These are phyloP conservation scores for Leccinum subgranulosum DNA, from an alignment of 768 basidiomycete species.

Conservation along the genomic window DNA sequence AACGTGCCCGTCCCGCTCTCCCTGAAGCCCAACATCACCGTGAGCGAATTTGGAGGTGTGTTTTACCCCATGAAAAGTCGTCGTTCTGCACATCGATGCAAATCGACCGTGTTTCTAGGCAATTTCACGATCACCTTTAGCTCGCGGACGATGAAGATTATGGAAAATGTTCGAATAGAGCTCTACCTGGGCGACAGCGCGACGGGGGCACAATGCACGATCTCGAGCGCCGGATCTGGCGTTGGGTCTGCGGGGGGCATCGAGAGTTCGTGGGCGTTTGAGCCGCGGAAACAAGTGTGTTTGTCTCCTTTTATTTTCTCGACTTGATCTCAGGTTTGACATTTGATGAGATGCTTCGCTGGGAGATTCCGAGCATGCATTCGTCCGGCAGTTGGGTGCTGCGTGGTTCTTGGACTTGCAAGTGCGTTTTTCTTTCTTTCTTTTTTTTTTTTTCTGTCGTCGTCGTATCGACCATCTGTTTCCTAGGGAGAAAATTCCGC, in stretches of 20 bases:
- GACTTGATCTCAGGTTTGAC: background rate
- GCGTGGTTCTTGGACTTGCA: slow-evolving; percentile 73
- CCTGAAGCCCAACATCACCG: slow-evolving; percentile 41
- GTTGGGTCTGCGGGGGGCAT: slow-evolving; percentile 35
- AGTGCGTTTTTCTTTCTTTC: slow-evolving; percentile 37
- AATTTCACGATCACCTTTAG: slow-evolving; percentile 60
- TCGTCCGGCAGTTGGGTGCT: slow-evolving; percentile 70
- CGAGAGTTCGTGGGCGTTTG: slow-evolving; percentile 79
- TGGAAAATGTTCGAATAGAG: slow-evolving; percentile 72
- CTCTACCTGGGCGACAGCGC: slow-evolving; percentile 75
- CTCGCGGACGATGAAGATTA: slow-evolving; percentile 58
- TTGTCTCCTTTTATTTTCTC: background rate
- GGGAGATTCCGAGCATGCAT: slow-evolving; percentile 70
- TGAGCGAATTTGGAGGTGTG: slow-evolving; percentile 32
- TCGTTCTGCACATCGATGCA: background rate
- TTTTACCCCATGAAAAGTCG: background rate
- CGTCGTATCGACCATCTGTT: slow-evolving; percentile 2
- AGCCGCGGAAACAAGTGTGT: slow-evolving; percentile 59
- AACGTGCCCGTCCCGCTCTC: slow-evolving; percentile 50
- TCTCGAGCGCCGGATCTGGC: slow-evolving; percentile 54
- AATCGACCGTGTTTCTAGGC: slow-evolving; percentile 33
- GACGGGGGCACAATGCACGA: slow-evolving; percentile 67
- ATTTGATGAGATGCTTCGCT: slow-evolving; percentile 58
- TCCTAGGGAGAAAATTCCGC: slow-evolving; percentile 40
- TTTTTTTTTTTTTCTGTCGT: background rate